Percentiles rank a stretch among this genome's conserved stretches.
Evolutionary conservation across 2,329 filamentous ascomycete genomes (phyloP).

Genomic region (Coniella lustricola): DNA sequence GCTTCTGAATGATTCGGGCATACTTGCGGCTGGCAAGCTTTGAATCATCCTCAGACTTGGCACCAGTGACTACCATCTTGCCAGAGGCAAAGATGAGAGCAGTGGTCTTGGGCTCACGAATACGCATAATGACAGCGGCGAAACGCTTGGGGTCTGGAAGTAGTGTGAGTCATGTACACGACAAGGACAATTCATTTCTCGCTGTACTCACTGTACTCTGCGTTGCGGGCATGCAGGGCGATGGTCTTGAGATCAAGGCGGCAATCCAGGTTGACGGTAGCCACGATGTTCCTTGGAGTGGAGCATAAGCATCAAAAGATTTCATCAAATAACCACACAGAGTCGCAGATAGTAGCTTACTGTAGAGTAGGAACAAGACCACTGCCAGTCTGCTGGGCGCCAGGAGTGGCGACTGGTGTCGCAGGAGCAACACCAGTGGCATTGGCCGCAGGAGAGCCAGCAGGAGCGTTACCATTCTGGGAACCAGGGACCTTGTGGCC

Average conservation of each 20-base stretch:
- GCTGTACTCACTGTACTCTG: slow-evolving; percentile 64
- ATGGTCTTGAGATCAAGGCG: slow-evolving; percentile 98
- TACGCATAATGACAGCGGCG: slow-evolving; percentile 98
- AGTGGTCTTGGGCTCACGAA: slow-evolving; percentile 97
- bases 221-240: slow-evolving; percentile 93
- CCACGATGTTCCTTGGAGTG: slow-evolving; percentile 88
- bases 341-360: slow-evolving; percentile 62
- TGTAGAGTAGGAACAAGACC: slow-evolving; percentile 90
- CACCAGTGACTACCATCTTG: slow-evolving; percentile 99
- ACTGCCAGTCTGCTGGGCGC: slow-evolving; percentile 73
- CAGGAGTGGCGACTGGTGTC: slow-evolving; percentile 88
- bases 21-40: slow-evolving; percentile 97
- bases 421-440: slow-evolving; percentile 78
- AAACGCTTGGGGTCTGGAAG: slow-evolving; percentile 62
- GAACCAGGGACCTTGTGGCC: slow-evolving; percentile 51
- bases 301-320: slow-evolving; percentile 47
- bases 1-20: slow-evolving; percentile 98
- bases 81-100: slow-evolving; percentile 96
- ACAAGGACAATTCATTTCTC: slow-evolving; percentile 1
- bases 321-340: slow-evolving; percentile 25
- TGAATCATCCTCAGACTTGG: slow-evolving; percentile 95
- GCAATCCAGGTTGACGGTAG: slow-evolving; percentile 96
- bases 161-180: slow-evolving; percentile 12
- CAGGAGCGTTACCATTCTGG: slow-evolving; percentile 41
- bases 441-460: slow-evolving; percentile 51